phyloP scores from a whole-genome alignment of 345 rosid genomes.

The Heritiera littoralis region DNA sequence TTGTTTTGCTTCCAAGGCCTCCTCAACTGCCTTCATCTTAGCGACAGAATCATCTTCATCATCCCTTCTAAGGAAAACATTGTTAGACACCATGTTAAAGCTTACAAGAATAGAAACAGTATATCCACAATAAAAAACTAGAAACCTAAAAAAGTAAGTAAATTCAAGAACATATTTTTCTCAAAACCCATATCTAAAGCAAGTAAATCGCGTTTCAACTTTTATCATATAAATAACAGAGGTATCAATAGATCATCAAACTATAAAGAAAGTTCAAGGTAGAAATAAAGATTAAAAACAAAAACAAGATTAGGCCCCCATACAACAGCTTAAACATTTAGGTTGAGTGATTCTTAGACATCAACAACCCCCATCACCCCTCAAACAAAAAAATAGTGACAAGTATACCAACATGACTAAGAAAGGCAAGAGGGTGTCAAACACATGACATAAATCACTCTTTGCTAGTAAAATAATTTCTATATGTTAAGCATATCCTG shows the following conservation, averaged over 20 bases:
- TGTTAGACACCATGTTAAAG: slow-evolving; percentile 28
- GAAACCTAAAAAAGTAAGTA: not conserved
- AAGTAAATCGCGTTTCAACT: not conserved
- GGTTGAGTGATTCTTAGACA: not conserved
- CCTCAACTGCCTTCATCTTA: slow-evolving; percentile 88
- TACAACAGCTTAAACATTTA: not conserved
- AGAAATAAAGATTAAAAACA: not conserved
- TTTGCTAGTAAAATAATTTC: not conserved
- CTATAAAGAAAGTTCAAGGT: not conserved
- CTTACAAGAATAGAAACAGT: slow-evolving; percentile 10
- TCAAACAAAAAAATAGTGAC: too few relatives aligned
- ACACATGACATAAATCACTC: not conserved
- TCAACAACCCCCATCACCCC: not conserved
- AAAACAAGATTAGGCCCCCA: not conserved
- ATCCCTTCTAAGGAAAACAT: slow-evolving; percentile 46
- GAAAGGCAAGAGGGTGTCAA: not conserved
- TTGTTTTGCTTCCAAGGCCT: slow-evolving; percentile 74
- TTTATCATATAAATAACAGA: not conserved
- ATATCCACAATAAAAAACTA: slow-evolving; percentile 11
- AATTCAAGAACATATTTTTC: not conserved
- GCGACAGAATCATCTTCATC: slow-evolving; percentile 69
- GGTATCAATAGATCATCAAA: not conserved
- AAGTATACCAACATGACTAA: not conserved
- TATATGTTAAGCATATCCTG: not conserved
- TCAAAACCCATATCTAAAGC: not conserved